A percentile compares a stretch with the other conserved stretches of the same genome.
Evolutionary conservation across 2,329 filamentous ascomycete species (phyloP).

Genomic region (Calonectria multiphialidica): DNA sequence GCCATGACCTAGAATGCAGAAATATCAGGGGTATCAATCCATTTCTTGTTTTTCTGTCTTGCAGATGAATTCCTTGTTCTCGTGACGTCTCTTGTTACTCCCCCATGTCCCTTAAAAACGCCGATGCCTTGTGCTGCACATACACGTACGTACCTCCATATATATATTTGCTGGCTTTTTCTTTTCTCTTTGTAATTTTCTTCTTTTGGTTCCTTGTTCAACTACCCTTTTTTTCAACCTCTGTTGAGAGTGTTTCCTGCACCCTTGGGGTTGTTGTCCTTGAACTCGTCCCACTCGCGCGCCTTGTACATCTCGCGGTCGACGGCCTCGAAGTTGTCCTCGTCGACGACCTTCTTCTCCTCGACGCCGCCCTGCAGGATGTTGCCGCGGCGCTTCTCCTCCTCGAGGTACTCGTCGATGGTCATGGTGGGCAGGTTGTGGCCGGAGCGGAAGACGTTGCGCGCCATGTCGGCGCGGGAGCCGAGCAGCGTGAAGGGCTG

Average conservation of each 20-base stretch:
- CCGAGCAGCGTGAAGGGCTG: slow-evolving; percentile 91
- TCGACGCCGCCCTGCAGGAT: slow-evolving; percentile 93
- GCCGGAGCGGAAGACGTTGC: slow-evolving; percentile 88
- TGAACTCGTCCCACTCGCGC: slow-evolving; percentile 94
- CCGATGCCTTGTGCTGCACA: slow-evolving; percentile 1
- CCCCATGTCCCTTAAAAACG: slow-evolving; percentile 8
- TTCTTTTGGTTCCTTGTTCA: neutral
- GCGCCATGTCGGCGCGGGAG: slow-evolving; percentile 78
- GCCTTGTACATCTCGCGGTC: slow-evolving; percentile 95
- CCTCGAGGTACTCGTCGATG: slow-evolving; percentile 97
- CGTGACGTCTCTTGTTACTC: neutral
- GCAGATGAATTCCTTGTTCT: neutral
- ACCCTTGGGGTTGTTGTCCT: slow-evolving; percentile 88
- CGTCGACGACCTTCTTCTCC: slow-evolving; percentile 80
- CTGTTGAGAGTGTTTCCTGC: slow-evolving; percentile 87
- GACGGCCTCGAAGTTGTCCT: slow-evolving; percentile 89
- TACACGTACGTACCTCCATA: neutral
- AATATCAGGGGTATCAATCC: slow-evolving; percentile 25
- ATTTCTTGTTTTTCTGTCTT: slow-evolving; percentile 15
- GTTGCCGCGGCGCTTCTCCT: slow-evolving; percentile 85
- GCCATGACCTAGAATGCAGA: neutral
- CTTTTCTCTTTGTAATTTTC: neutral
- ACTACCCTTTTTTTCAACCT: slow-evolving; percentile 58
- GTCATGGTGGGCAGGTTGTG: slow-evolving; percentile 98
- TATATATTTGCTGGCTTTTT: neutral